Conservation (phyloP, 1,139 yeast genomes). For the Spencermartinsiella ligniputridi region DNA sequence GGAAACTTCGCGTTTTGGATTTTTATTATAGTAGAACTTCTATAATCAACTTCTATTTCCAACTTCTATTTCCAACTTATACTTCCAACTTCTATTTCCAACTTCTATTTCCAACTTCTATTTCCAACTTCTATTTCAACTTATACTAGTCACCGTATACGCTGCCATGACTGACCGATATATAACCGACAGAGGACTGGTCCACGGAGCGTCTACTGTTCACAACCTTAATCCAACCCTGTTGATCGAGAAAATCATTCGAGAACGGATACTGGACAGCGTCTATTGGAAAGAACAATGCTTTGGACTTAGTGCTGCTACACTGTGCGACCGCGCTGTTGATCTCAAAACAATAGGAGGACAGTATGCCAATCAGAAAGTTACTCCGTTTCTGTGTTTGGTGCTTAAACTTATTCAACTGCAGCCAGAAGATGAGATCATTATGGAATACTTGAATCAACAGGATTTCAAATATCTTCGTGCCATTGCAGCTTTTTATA, state of each 20-base stretch:
- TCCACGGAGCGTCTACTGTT: constrained; percentile 29
- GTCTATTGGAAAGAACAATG: constrained; percentile 65
- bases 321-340: constrained; percentile 46
- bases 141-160: no score
- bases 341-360: constrained; percentile 43
- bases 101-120: no score
- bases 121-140: no score
- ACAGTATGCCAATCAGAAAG: constrained; percentile 47
- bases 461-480: constrained; percentile 63
- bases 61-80: no score
- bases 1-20: no score
- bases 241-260: constrained; percentile 60
- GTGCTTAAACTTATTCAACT: constrained; percentile 59
- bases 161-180: constrained; percentile 10
- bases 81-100: no score
- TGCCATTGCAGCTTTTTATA: constrained; percentile 55
- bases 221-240: constrained; percentile 49
- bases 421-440: constrained; percentile 52
- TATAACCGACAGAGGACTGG: constrained; percentile 35
- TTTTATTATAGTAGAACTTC: no score
- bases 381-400: constrained; percentile 63
- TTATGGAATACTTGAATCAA: constrained; percentile 50
- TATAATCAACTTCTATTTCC: no score
- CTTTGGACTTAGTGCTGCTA: constrained; percentile 52
- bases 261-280: constrained; percentile 65